Evolutionary conservation across 1,139 yeast genomes (phyloP).

Genomic region (Yamadazyma atmosphaerica): DNA sequence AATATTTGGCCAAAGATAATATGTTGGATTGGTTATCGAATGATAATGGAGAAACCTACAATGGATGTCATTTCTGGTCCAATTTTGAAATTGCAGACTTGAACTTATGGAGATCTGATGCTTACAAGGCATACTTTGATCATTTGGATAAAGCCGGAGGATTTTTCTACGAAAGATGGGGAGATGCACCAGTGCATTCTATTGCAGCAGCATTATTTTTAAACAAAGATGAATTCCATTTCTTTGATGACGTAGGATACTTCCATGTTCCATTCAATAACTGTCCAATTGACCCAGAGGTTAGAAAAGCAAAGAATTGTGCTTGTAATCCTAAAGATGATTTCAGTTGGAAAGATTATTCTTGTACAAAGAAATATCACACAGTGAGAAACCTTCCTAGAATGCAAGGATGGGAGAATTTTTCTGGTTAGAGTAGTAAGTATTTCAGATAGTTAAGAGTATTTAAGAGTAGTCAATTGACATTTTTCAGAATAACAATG

Average conservation of each 20-base stretch:
- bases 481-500: neutral
- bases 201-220: conserved; percentile 80
- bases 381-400: conserved; percentile 59
- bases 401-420: conserved; percentile 78
- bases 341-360: conserved; percentile 84
- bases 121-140: conserved; percentile 68
- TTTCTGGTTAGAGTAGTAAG: conserved; percentile 23
- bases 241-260: conserved; percentile 82
- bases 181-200: conserved; percentile 90
- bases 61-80: conserved; percentile 87
- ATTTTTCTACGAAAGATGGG: conserved; percentile 91
- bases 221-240: conserved; percentile 65
- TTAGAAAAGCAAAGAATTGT: conserved; percentile 59
- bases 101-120: conserved; percentile 71
- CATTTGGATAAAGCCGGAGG: conserved; percentile 79
- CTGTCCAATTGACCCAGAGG: conserved; percentile 67
- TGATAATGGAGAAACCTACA: conserved; percentile 66
- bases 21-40: conserved; percentile 71
- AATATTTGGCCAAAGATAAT: conserved; percentile 64
- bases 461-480: no score
- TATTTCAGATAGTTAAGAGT: neutral
- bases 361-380: conserved; percentile 78
- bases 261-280: conserved; percentile 76
- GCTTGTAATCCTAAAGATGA: conserved; percentile 72
- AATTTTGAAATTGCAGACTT: conserved; percentile 80